Evolutionary conservation across 768 basidiomycete genomes (phyloP), one percentile per base, ranked within the genome.

Genomic region (Amanita fuliginea): DNA sequence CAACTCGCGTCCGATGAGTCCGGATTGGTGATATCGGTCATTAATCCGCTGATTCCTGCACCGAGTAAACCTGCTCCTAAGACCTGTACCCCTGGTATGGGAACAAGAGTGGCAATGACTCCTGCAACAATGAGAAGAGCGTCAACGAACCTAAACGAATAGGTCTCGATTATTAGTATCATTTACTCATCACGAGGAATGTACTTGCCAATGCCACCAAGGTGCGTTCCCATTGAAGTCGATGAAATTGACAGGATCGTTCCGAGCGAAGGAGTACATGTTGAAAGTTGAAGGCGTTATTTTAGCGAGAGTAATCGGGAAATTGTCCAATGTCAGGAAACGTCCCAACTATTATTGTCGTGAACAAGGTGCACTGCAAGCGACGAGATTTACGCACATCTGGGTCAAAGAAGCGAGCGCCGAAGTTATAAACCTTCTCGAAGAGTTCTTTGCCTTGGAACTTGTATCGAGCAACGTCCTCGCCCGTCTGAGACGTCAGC

Each of bases 191-290:
- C 1, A 18, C 16, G 16, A 8, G 1, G 36, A 19, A 1, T 8
- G 13, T 1, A 39, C 36, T 10, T 43, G 48, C 54, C 51, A 47
- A 34, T 54, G 54, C 54, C 54, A 54, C 51, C 54, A 48, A 48
- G 51, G 51, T 14, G 42, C 54, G 6, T 54, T 54, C 6, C 54
- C 54, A 33, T 54, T 54, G 4, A 54, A 13, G 39, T 54, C 54
- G 16, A 54, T 43, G 19, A 47, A 54, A 28, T 54, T 54, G 24
- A 54, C 26, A n/a, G 54, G 54, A 30, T 54, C 51, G 22, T 54
- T 54, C 5, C 51, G 45, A 14, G 51, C 47, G 19, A 54, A 54
- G 1, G 51, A n/a, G 14, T 54, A 54, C 44, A 52, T 46, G 46
- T 54, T 54, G 51, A 54, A 52, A 0, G 51, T 48, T 10, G 26